Conservation (phyloP, 1,284 basidiomycete species). For the Rhodotorula sp. region DNA sequence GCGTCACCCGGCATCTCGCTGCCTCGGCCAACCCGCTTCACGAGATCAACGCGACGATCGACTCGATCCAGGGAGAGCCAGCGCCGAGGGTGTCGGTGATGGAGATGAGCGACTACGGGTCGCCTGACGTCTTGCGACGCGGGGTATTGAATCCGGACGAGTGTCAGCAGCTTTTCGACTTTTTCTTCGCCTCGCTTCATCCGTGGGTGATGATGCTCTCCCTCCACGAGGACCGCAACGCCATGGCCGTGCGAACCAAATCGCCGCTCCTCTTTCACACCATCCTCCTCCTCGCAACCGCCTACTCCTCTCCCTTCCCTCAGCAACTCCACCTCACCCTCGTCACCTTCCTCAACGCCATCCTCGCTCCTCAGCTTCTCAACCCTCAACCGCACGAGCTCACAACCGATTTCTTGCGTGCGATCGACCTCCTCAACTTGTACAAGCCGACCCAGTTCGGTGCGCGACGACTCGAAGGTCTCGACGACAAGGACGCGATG, state of each 20-base stretch:
- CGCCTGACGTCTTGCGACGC: slow-evolving; percentile 33
- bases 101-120: slow-evolving; percentile 32
- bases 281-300: slow-evolving; percentile 40
- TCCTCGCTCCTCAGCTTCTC: slow-evolving; percentile 40
- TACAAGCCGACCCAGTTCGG: slow-evolving; percentile 40
- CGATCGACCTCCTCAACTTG: slow-evolving; percentile 38
- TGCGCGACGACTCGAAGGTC: slow-evolving; percentile 31
- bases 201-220: slow-evolving; percentile 42
- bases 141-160: slow-evolving; percentile 33
- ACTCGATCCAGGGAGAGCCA: slow-evolving; percentile 20
- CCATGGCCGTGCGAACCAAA: slow-evolving; percentile 20
- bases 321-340: slow-evolving; percentile 39
- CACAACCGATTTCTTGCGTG: slow-evolving; percentile 39
- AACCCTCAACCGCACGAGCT: slow-evolving; percentile 41
- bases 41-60: slow-evolving; percentile 34
- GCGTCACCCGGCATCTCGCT: slow-evolving; percentile 2
- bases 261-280: slow-evolving; percentile 37
- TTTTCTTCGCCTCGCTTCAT: slow-evolving; percentile 39
- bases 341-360: slow-evolving; percentile 36
- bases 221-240: slow-evolving; percentile 37
- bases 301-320: slow-evolving; percentile 40
- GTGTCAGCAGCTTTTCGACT: slow-evolving; percentile 41
- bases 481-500: slow-evolving; percentile 38
- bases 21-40: slow-evolving; percentile 29
- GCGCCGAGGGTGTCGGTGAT: background rate